Conservation (phyloP, 1,284 basidiomycete species). For the Veloboletus limbatus region DNA sequence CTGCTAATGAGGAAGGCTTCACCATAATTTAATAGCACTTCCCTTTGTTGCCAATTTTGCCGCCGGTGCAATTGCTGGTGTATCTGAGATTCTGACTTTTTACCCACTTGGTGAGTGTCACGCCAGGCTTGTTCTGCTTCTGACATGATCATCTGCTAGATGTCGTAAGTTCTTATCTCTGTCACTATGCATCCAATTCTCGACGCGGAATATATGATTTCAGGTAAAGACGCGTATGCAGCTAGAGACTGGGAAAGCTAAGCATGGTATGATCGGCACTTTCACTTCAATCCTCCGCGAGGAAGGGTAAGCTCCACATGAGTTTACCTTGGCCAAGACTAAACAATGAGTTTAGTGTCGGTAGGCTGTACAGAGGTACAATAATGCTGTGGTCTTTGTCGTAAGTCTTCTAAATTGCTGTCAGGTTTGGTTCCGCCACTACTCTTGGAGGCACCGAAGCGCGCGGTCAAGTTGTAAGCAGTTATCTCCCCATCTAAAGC, state of each 20-base stretch:
- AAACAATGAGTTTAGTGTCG: slow-evolving; percentile 48
- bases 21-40: slow-evolving; percentile 50
- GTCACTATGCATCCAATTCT: slow-evolving; percentile 14
- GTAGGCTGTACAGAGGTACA: slow-evolving; percentile 84
- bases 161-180: slow-evolving; percentile 44
- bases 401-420: not conserved
- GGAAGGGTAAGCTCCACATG: slow-evolving; percentile 67
- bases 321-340: slow-evolving; percentile 18
- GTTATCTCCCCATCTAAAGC: not conserved
- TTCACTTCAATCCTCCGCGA: slow-evolving; percentile 75
- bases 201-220: slow-evolving; percentile 14
- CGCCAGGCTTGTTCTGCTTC: slow-evolving; percentile 29
- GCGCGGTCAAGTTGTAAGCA: slow-evolving; percentile 92
- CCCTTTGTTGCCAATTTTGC: slow-evolving; percentile 87
- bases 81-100: slow-evolving; percentile 89
- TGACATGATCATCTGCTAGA: slow-evolving; percentile 34
- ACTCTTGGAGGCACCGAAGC: slow-evolving; percentile 95
- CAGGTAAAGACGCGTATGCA: slow-evolving; percentile 99
- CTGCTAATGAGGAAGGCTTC: slow-evolving; percentile 5
- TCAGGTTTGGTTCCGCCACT: slow-evolving; percentile 88
- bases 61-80: slow-evolving; percentile 87
- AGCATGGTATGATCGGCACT: slow-evolving; percentile 78
- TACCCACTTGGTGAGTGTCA: slow-evolving; percentile 79
- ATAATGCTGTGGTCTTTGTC: not conserved
- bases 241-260: slow-evolving; percentile 79